Conservation (phyloP, 768 basidiomycete genomes). For the button mushroom (Agaricus bisporus) region DNA sequence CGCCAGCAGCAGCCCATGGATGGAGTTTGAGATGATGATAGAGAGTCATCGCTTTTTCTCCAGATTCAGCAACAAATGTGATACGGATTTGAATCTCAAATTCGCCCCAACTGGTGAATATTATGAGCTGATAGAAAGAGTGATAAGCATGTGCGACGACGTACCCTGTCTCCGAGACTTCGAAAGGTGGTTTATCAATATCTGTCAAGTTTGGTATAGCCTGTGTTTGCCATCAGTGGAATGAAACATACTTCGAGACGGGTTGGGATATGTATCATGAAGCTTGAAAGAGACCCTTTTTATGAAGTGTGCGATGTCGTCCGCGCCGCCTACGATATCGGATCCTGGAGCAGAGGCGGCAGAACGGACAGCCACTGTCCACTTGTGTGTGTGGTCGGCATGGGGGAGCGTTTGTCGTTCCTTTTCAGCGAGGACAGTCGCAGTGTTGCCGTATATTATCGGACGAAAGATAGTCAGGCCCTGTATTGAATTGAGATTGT, state of each 20-base stretch:
- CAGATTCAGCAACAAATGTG: slow-evolving; percentile 82
- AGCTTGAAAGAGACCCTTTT: slow-evolving; percentile 96
- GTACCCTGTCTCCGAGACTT: slow-evolving; percentile 92
- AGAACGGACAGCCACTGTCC: slow-evolving; percentile 93
- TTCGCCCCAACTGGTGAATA: slow-evolving; percentile 85
- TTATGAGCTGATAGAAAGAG: background rate
- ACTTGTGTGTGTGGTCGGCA: slow-evolving; percentile 87
- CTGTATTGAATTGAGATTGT: slow-evolving; percentile 31
- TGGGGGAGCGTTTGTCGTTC: slow-evolving; percentile 54
- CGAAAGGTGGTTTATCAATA: slow-evolving; percentile 90
- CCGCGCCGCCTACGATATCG: slow-evolving; percentile 81
- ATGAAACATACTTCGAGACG: slow-evolving; percentile 68
- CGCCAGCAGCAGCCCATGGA: slow-evolving; percentile 66
- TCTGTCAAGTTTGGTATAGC: slow-evolving; percentile 36
- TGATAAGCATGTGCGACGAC: slow-evolving; percentile 13
- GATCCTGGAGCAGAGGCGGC: slow-evolving; percentile 71
- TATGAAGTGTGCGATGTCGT: slow-evolving; percentile 87
- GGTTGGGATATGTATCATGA: slow-evolving; percentile 93
- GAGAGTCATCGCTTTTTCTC: slow-evolving; percentile 82
- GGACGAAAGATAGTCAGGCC: slow-evolving; percentile 85
- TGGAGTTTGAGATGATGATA: slow-evolving; percentile 96
- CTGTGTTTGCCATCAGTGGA: background rate
- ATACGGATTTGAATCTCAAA: slow-evolving; percentile 94
- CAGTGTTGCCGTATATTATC: slow-evolving; percentile 94
- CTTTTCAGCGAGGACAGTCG: slow-evolving; percentile 65